These are phyloP conservation scores for Penicillium nordicum DNA, from an alignment of 2,329 filamentous ascomycete species.

Conservation along the genomic window DNA sequence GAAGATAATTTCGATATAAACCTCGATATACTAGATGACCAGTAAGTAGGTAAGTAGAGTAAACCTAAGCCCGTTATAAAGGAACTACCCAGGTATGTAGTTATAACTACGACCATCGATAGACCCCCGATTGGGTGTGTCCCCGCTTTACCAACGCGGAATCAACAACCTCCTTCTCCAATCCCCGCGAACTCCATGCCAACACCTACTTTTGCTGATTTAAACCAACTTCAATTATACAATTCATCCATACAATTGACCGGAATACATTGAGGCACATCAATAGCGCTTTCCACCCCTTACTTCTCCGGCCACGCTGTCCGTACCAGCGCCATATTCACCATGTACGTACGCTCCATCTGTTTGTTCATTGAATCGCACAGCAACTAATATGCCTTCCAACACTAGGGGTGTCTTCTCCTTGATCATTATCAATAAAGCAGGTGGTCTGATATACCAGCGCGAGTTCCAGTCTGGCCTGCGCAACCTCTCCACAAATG, in stretches of 20 bases:
- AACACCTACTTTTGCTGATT: neutral
- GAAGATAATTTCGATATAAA: too few relatives aligned
- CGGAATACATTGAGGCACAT: slow-evolving; percentile 4
- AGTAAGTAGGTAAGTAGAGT: too few relatives aligned
- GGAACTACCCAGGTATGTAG: too few relatives aligned
- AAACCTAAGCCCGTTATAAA: too few relatives aligned
- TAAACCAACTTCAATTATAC: neutral
- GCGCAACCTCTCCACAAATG: slow-evolving; percentile 86
- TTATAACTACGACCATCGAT: too few relatives aligned
- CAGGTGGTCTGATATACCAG: slow-evolving; percentile 93
- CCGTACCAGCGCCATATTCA: slow-evolving; percentile 9
- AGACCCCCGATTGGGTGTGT: neutral
- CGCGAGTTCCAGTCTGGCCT: slow-evolving; percentile 85
- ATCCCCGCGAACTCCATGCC: neutral
- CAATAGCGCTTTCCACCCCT: slow-evolving; percentile 9
- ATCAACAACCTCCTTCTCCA: neutral
- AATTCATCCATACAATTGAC: neutral
- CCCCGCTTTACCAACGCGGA: slow-evolving; percentile 1
- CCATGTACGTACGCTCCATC: slow-evolving; percentile 21
- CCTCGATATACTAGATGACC: too few relatives aligned
- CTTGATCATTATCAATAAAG: slow-evolving; percentile 98
- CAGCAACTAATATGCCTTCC: slow-evolving; percentile 9
- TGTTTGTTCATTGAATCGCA: neutral
- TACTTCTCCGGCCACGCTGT: slow-evolving; percentile 9
- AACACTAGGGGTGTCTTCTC: slow-evolving; percentile 81